These are phyloP conservation scores for Zymoseptoria passerinii DNA, from an alignment of 2,329 filamentous ascomycete genomes.

Conservation along the genomic window DNA sequence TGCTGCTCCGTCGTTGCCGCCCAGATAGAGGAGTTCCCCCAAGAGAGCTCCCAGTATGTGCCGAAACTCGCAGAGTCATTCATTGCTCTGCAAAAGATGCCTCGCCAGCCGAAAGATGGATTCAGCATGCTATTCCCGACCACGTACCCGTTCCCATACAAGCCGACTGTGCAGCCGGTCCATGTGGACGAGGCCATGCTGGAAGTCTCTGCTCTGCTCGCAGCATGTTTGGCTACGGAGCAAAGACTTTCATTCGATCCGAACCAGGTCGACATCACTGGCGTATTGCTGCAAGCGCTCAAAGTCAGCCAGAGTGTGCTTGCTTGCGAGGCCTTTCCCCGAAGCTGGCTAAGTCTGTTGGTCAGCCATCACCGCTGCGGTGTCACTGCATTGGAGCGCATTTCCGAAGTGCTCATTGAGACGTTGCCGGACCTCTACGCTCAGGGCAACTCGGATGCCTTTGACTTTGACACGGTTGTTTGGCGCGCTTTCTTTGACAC, in stretches of 20 bases:
- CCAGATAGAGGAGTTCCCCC: conserved; percentile 66
- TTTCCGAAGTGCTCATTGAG: conserved; percentile 71
- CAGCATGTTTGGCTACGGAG: conserved; percentile 43
- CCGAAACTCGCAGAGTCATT: conserved; percentile 89
- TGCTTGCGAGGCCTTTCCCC: conserved; percentile 79
- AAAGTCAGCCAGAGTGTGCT: conserved; percentile 84
- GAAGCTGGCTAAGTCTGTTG: conserved; percentile 82
- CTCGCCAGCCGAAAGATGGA: conserved; percentile 48
- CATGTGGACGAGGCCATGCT: conserved; percentile 68
- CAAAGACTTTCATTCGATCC: conserved; percentile 26
- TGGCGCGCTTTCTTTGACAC: conserved; percentile 93
- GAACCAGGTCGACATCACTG: conserved; percentile 58
- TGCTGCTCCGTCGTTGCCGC: conserved; percentile 89
- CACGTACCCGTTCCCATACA: conserved; percentile 78
- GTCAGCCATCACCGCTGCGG: conserved; percentile 57
- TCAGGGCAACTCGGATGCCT: conserved; percentile 50
- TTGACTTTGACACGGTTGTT: conserved; percentile 76
- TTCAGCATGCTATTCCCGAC: conserved; percentile 86
- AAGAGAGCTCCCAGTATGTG: conserved; percentile 80
- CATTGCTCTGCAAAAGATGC: conserved; percentile 61
- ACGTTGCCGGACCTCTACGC: conserved; percentile 81
- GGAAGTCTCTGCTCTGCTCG: conserved; percentile 80
- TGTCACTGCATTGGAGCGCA: conserved; percentile 74
- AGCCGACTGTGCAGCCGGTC: conserved; percentile 48
- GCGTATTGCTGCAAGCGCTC: conserved; percentile 68